Percentiles rank a stretch among this genome's conserved stretches.
Evolutionary conservation across 2,329 filamentous ascomycete species (phyloP).

Genomic region (Colletotrichum liriopes): DNA sequence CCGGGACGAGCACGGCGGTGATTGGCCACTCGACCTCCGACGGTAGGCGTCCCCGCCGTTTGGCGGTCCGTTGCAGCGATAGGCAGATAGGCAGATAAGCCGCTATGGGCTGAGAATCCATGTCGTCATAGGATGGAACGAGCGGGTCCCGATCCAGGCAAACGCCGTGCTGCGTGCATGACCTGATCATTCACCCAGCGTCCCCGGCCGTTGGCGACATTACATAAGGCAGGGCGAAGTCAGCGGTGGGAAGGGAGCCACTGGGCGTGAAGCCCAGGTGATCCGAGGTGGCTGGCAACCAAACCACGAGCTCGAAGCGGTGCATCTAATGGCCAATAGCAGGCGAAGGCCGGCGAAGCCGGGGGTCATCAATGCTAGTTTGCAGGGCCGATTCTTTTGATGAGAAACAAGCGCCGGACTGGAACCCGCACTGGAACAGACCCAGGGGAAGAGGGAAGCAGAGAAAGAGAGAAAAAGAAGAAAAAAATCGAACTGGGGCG

Average conservation of each 20-base stretch:
- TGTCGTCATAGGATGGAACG: conserved; percentile 26
- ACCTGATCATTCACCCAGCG: conserved; percentile 5
- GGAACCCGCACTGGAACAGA: conserved; percentile 1
- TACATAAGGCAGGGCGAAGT: conserved; percentile 6
- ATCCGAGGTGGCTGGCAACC: conserved; percentile 14
- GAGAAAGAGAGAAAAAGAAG: not conserved
- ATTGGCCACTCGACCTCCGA: conserved; percentile 19
- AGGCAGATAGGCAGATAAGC: conserved; percentile 14
- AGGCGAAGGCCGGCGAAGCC: not conserved
- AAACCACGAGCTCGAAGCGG: not conserved
- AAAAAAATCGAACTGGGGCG: conserved; percentile 2
- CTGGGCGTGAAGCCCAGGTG: not conserved
- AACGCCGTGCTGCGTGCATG: conserved; percentile 1
- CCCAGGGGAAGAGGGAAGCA: not conserved
- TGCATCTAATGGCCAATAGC: conserved; percentile 6
- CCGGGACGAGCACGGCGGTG: conserved; percentile 13
- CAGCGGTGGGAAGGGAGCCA: not conserved
- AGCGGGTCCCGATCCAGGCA: not conserved
- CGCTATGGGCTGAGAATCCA: not conserved
- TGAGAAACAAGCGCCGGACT: not conserved
- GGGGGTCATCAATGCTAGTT: conserved; percentile 11
- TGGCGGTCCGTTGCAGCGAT: conserved; percentile 11
- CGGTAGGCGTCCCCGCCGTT: conserved; percentile 5
- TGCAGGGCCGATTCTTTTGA: not conserved
- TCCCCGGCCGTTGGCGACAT: not conserved